Base-by-base conservation (phyloP, 2,329 filamentous ascomycete genomes). In the Rosellinia necatrix region DNA sequence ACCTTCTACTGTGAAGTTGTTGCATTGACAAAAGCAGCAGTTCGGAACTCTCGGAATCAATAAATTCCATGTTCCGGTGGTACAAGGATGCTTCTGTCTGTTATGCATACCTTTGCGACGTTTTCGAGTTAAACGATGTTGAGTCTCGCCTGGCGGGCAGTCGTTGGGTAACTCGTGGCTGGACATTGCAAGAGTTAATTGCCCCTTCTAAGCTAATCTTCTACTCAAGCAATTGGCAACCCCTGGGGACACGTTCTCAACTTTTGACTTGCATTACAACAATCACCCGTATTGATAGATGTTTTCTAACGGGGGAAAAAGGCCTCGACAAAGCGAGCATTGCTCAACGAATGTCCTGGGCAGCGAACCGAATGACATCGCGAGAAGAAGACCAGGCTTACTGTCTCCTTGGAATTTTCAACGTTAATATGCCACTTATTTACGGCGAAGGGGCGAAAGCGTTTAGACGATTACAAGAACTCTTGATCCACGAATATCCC, bases 111-210 rank as follows among this genome's bases (percentile, higher is more conserved):
- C 25, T 56, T 15, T 27, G 32, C 3, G 53, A 56, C 29, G 53
- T 47, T 30, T 25, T 32, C 15, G n/a, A n/a, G n/a, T n/a, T n/a
- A n/a, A 21, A 12, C 10, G 21, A 51, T 15, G 34, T 19, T n/a
- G 22, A 6, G 13, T 13, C 27, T 4, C 21, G n/a, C 10, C 37
- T 12, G 17, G 27, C 3, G 8, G 3, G 15, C 8, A 56, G 53
- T 38, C 38, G 47, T 2, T 56, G 53, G 47, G 46, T 56, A 15
- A 17, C 7, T 3, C 24, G 53, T 21, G 47, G 53, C 22, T 56
- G 53, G 41, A 51, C 47, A 3, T 47, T 56, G n/a, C 53, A 56
- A 38, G 53, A 56, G 40, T 46, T 56, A 30, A 46, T 55, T 40
- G 53, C 53, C 2, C 53, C 53, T n/a, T n/a, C n/a, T 22, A 34